A percentile compares a stretch with the other conserved stretches of the same genome.
phyloP scores from a whole-genome alignment of 306 rosid genomes.

The Chamaecrista fasciculata region DNA sequence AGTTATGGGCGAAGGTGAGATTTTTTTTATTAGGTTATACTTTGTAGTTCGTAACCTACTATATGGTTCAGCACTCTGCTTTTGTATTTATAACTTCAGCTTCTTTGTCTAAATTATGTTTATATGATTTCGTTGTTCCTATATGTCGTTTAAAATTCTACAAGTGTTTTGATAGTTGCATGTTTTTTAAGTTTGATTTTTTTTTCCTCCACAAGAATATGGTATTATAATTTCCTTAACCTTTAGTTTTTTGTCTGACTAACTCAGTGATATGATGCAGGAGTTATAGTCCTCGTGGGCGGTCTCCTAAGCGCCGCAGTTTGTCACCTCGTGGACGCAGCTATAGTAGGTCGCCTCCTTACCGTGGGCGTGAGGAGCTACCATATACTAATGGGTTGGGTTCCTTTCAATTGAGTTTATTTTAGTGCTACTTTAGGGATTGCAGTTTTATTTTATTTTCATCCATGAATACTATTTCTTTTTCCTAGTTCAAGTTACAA shows the following conservation, averaged over 20 bases:
- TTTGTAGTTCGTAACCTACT: neutral
- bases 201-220: neutral
- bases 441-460: neutral
- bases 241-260: constrained; percentile 17
- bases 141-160: neutral
- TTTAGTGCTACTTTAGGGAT: neutral
- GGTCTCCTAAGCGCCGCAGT: constrained; percentile 95
- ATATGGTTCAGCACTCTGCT: neutral
- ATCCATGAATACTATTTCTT: neutral
- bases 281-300: constrained; percentile 90
- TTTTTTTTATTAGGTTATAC: too few species aligned
- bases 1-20: constrained; percentile 92
- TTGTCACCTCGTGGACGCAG: constrained; percentile 90
- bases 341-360: constrained; percentile 89
- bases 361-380: constrained; percentile 81
- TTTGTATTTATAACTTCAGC: neutral
- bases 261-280: constrained; percentile 37
- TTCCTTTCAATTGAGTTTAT: constrained; percentile 5
- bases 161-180: neutral
- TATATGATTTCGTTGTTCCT: neutral
- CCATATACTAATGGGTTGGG: constrained; percentile 91
- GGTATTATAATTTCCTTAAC: neutral
- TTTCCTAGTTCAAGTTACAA: neutral
- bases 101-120: neutral
- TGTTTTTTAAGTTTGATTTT: neutral